Percentiles rank a stretch among this genome's conserved stretches.
These are phyloP conservation scores for Macrolepiota albuminosa DNA, from an alignment of 768 basidiomycete genomes.

Conservation along the genomic window DNA sequence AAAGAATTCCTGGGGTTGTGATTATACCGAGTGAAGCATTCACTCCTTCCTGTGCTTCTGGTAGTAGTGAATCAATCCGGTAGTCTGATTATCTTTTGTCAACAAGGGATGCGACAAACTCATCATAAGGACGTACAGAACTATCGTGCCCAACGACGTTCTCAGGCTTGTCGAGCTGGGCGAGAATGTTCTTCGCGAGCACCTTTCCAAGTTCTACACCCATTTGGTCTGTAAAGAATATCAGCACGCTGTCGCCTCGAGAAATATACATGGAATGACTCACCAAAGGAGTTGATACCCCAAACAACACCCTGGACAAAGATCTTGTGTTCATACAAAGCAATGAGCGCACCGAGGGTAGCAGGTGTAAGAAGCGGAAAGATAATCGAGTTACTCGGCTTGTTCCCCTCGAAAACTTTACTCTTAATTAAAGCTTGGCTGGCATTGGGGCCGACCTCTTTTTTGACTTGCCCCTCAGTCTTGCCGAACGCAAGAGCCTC, in stretches of 20 bases:
- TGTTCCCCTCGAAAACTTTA: slow-evolving; percentile 97
- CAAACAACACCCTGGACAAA: slow-evolving; percentile 96
- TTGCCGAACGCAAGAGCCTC: slow-evolving; percentile 98
- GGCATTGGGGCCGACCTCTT: slow-evolving; percentile 62
- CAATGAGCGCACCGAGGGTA: slow-evolving; percentile 85
- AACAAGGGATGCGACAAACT: neutral
- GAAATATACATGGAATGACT: slow-evolving; percentile 17
- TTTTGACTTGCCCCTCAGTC: slow-evolving; percentile 80
- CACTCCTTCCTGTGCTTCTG: slow-evolving; percentile 82
- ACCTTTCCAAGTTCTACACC: slow-evolving; percentile 98
- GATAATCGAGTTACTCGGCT: slow-evolving; percentile 93
- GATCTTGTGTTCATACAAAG: slow-evolving; percentile 97
- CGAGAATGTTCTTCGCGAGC: slow-evolving; percentile 92
- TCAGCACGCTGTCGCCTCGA: neutral
- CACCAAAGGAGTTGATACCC: slow-evolving; percentile 98
- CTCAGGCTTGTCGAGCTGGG: slow-evolving; percentile 73
- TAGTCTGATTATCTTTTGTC: slow-evolving; percentile 53
- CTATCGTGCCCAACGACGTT: slow-evolving; percentile 88
- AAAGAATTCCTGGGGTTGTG: neutral
- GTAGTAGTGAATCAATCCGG: slow-evolving; percentile 96
- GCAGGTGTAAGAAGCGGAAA: slow-evolving; percentile 91
- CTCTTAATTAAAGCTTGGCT: slow-evolving; percentile 88
- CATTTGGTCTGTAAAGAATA: slow-evolving; percentile 76
- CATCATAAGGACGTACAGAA: slow-evolving; percentile 40
- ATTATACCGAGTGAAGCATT: neutral